These are phyloP conservation scores for Fusarium pseudoanthophilum DNA, from an alignment of 2,329 filamentous ascomycete genomes.

Conservation along the genomic window DNA sequence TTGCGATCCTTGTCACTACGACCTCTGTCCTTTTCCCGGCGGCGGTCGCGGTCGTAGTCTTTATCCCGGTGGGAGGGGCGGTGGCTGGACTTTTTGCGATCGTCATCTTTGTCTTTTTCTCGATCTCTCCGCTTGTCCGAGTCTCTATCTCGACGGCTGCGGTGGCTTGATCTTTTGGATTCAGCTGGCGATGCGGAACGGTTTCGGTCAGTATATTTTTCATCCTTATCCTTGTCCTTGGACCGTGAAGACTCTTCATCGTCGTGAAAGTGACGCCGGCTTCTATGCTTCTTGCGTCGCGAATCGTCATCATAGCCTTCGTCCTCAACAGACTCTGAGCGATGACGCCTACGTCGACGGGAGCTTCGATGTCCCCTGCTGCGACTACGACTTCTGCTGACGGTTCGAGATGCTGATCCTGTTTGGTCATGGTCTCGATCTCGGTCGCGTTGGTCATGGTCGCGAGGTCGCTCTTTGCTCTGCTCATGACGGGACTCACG, in stretches of 20 bases:
- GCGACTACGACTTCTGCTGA: constrained; percentile 50
- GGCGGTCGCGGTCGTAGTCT: constrained; percentile 56
- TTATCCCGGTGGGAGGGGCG: constrained; percentile 44
- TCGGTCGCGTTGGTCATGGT: constrained; percentile 42
- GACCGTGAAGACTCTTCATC: constrained; percentile 58
- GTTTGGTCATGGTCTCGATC: constrained; percentile 46
- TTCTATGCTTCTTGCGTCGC: constrained; percentile 63
- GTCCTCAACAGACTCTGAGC: constrained; percentile 63
- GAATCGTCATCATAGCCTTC: constrained; percentile 58
- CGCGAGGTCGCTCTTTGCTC: constrained; percentile 49
- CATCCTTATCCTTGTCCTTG: constrained; percentile 53
- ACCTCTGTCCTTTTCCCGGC: constrained; percentile 54
- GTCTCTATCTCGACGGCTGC: constrained; percentile 68
- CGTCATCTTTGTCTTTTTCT: constrained; percentile 56
- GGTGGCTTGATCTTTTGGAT: constrained; percentile 66
- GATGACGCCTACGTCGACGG: constrained; percentile 64
- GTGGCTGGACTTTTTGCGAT: constrained; percentile 55
- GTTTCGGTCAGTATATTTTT: constrained; percentile 64
- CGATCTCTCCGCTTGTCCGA: constrained; percentile 56
- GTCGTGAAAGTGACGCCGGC: constrained; percentile 55
- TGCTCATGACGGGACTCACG: constrained; percentile 48
- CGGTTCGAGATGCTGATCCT: constrained; percentile 45
- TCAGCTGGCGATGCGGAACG: constrained; percentile 73
- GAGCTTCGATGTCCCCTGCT: constrained; percentile 60
- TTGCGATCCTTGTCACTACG: constrained; percentile 51